Conservation (phyloP, 495 filamentous ascomycete species). For the Lichenothelia convexa region DNA sequence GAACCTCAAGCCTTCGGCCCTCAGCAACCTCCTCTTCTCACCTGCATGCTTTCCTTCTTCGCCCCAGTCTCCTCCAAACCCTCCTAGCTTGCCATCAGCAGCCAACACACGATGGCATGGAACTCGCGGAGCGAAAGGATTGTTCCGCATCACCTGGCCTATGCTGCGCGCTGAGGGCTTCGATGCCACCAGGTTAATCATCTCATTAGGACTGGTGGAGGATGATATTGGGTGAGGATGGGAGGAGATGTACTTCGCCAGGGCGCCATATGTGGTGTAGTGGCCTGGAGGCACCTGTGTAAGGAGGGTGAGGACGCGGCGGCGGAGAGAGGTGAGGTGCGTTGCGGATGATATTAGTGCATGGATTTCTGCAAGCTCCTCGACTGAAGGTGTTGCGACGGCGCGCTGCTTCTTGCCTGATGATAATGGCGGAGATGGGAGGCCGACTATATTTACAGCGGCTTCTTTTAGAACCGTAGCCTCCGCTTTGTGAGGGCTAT, state of each 20-base stretch:
- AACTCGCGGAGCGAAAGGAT: not conserved
- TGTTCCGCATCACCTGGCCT: not conserved
- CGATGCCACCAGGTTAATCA: too few species aligned
- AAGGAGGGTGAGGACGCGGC: conserved; percentile 8
- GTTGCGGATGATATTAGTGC: conserved; percentile 4
- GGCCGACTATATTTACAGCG: too few species aligned
- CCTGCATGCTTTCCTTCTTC: not conserved
- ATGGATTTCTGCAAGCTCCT: not conserved
- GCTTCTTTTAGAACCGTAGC: too few species aligned
- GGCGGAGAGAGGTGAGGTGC: conserved; percentile 10
- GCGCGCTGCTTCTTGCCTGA: too few species aligned
- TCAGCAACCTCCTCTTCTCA: conserved; percentile 1
- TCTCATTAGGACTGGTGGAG: too few species aligned
- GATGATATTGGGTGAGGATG: not conserved
- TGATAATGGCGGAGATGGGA: too few species aligned
- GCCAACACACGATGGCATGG: conserved; percentile 1
- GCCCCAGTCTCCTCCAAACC: conserved; percentile 1
- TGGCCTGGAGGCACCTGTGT: conserved; percentile 3
- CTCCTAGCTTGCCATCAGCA: not conserved
- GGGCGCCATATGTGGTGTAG: not conserved
- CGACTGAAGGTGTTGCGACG: too few species aligned
- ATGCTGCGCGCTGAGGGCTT: not conserved
- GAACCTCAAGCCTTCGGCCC: not conserved
- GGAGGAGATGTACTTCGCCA: not conserved
- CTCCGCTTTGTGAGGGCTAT: too few species aligned